Evolutionary conservation across 2,329 filamentous ascomycete genomes (phyloP), one percentile per base, ranked within the genome.

Genomic region (Phialophora tarda): DNA sequence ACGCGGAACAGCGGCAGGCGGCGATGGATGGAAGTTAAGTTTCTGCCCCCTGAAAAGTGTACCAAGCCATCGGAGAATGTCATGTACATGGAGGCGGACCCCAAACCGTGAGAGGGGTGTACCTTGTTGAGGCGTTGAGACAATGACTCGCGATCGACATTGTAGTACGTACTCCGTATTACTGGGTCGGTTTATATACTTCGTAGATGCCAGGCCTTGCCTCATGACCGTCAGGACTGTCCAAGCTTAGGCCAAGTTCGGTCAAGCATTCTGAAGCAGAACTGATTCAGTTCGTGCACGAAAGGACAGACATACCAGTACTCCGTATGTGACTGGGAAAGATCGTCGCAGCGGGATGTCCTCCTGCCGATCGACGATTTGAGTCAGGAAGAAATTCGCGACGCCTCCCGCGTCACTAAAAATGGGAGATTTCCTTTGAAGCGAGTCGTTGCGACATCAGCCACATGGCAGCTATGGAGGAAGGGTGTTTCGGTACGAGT

Each of bases 31-130:
- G 14, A 26, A 26, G 48, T 51, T 26, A 51, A 51, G 21, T 51
- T 51, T 51, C 48, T 51, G 48, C 48, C 48, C 28, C 48, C 48
- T 51, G 48, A 51, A 23, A 12, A 28, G 48, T 28, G 48, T 51
- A 23, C 48, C 48, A 23, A 4, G 48, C 21, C 10, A 12, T 21
- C 23, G 48, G 48, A 17, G 21, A 51, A 51, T 24, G 7, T 26
- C 11, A 21, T 41, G 14, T 41, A 2, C 26, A 4, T 26, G 38
- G 14, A 41, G 17, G 38, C 3, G 14, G 38, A 41, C 14, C 34
- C 38, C 38, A 44, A 44, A n/a, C 5, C 38, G 38, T n/a, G 38
- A 5, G 17, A 41, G 17, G 17, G 38, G 6, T 44, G 17, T 44
- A n/a, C 38, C 17, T 21, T 44, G 38, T 8, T 44, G n/a, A n/a